Evolutionary conservation across 495 filamentous ascomycete species (phyloP).

Genomic region (Aspergillus asperescens): DNA sequence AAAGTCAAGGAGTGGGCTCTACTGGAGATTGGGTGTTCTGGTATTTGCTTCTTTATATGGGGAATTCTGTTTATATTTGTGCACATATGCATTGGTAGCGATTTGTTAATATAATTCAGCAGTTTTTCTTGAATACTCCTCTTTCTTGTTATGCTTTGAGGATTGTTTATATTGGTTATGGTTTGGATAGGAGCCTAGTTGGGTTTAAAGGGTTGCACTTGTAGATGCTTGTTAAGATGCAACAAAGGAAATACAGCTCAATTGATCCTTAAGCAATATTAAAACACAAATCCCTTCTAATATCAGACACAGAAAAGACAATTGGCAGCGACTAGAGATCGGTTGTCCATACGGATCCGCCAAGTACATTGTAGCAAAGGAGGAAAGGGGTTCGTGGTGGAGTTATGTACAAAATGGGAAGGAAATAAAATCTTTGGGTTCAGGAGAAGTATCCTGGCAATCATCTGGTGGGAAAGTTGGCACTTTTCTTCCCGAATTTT

Average conservation of each 20-base stretch:
- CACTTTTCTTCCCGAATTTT: slow-evolving; percentile 16
- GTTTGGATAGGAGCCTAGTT: no score
- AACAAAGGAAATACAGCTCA: slow-evolving; percentile 17
- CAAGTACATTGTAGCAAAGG: slow-evolving; percentile 35
- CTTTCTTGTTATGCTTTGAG: no score
- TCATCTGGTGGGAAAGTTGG: slow-evolving; percentile 11
- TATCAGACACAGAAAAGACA: slow-evolving; percentile 24
- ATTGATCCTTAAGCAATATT: slow-evolving; percentile 19
- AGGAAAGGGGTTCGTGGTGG: slow-evolving; percentile 14
- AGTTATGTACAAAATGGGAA: slow-evolving; percentile 37
- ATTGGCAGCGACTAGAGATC: slow-evolving; percentile 26
- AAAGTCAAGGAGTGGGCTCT: slow-evolving; percentile 15
- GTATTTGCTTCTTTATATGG: slow-evolving; percentile 13
- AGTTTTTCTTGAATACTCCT: slow-evolving; percentile 1
- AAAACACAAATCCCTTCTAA: slow-evolving; percentile 20
- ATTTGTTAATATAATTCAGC: slow-evolving; percentile 23
- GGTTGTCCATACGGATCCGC: slow-evolving; percentile 24
- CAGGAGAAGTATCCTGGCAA: slow-evolving; percentile 6
- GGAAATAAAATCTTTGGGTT: slow-evolving; percentile 16
- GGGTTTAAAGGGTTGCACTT: background rate
- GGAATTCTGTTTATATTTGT: slow-evolving; percentile 18
- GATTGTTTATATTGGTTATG: no score
- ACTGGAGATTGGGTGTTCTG: slow-evolving; percentile 25
- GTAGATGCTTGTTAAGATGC: background rate
- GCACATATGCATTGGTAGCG: slow-evolving; percentile 32